phyloP scores from a whole-genome alignment of 805 yeast genomes.

The Cyberlindnera galapagoensis region DNA sequence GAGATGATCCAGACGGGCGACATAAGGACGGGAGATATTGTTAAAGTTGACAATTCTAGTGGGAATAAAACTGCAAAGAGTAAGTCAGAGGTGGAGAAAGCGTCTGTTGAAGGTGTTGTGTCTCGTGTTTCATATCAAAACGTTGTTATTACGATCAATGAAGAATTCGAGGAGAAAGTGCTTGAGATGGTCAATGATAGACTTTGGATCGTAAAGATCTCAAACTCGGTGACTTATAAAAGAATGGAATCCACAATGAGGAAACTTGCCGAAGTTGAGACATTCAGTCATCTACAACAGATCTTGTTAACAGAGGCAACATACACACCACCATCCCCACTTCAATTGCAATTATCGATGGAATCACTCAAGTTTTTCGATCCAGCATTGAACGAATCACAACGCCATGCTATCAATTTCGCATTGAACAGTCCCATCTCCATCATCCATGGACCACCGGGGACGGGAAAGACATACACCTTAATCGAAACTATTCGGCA shows the following conservation, averaged over 20 bases:
- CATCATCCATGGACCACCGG: conserved; percentile 73
- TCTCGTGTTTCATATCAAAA: conserved; percentile 41
- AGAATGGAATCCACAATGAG: conserved; percentile 75
- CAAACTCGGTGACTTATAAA: conserved; percentile 66
- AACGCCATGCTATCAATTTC: conserved; percentile 63
- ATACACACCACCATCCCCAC: conserved; percentile 26
- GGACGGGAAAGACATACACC: conserved; percentile 80
- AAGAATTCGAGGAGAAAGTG: conserved; percentile 43
- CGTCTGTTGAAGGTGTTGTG: conserved; percentile 56
- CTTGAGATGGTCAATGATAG: conserved; percentile 37
- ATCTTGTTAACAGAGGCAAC: conserved; percentile 19
- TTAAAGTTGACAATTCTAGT: conserved; percentile 41
- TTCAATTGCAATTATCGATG: conserved; percentile 2
- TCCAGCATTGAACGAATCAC: conserved; percentile 45
- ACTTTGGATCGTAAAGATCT: conserved; percentile 51
- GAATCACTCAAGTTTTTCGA: conserved; percentile 33
- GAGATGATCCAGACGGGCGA: conserved; percentile 40
- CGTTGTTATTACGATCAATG: conserved; percentile 57
- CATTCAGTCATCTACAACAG: conserved; percentile 5
- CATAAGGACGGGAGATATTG: conserved; percentile 71
- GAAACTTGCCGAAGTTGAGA: conserved; percentile 41
- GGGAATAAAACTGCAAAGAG: conserved; percentile 11
- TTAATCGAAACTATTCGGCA: conserved; percentile 77
- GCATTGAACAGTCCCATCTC: conserved; percentile 53
- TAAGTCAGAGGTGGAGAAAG: conserved; percentile 15